These are phyloP conservation scores for Chenopodium album DNA, from an alignment of 148 eudicot genomes.

Conservation along the genomic window DNA sequence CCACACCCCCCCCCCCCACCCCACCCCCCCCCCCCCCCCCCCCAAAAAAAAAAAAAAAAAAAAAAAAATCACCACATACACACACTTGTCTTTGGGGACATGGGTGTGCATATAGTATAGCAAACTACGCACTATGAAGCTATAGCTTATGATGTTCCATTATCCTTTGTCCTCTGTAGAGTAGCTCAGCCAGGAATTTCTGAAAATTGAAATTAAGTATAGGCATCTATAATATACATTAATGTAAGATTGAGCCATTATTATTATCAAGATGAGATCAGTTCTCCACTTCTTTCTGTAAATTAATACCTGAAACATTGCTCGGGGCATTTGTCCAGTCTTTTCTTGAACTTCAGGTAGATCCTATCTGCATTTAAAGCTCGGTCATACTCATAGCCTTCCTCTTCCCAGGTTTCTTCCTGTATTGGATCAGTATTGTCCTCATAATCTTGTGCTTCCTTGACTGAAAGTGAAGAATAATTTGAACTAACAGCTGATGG, in stretches of 20 bases:
- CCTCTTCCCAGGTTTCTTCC: conserved; percentile 73
- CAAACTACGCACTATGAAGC: neutral
- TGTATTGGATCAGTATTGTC: conserved; percentile 37
- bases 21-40: too few relatives aligned
- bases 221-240: neutral
- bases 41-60: too few relatives aligned
- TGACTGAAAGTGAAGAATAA: conserved; percentile 31
- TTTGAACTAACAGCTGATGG: conserved; percentile 38
- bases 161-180: neutral
- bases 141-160: neutral
- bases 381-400: conserved; percentile 81
- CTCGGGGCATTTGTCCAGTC: conserved; percentile 65
- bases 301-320: conserved; percentile 77
- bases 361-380: conserved; percentile 81
- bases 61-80: too few relatives aligned
- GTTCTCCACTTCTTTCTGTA: neutral
- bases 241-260: neutral
- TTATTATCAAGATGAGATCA: conserved; percentile 7
- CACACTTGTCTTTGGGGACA: neutral
- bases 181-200: neutral
- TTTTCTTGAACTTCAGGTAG: conserved; percentile 93
- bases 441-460: conserved; percentile 36
- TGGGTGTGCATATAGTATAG: neutral
- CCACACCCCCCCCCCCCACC: too few relatives aligned
- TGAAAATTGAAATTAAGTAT: neutral